Base-by-base conservation (phyloP, 805 yeast species). In the Teunomyces lycoperdinae region DNA sequence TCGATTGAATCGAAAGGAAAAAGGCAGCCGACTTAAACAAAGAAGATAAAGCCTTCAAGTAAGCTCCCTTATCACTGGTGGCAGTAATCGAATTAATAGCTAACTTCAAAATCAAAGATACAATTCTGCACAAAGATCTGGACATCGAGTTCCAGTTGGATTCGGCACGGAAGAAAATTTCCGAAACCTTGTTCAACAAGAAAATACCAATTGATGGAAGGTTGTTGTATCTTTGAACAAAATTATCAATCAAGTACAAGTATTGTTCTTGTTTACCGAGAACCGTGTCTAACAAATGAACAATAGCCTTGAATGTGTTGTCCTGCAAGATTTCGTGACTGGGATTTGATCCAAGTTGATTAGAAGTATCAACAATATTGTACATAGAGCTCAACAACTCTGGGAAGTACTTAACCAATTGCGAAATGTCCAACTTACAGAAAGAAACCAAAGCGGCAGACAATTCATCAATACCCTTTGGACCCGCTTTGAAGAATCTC, bases 261-360 rank as follows among this genome's bases (percentile, higher is more conserved):
- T 82, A 81, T 52, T 81, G 85, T 50, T 82, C 84, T 57, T 83
- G 83, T 58, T 84, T 78, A 2, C 86, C 88, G 55, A 84, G 69
- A 13, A 84, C 74, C 43, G 81, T 72, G 62, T 85, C 89, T 30
- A 86, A 62, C 45, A 83, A 65, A 52, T 81, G 84, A 38, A 84
- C 78, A 31, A 82, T 70, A 2, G 87, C 76, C 53, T 78, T 79
- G 61, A 84, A 84, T 10, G 63, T 44, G 47, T 64, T 61, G 44
- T 67, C 73, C 47, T 62, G 65, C 31, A 72, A 57, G 33, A 58
- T 62, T 32, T 66, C 69, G 50, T 58, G 56, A 34, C 63, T 61
- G 9, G 64, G 56, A 24, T 55, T 38, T 2, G 49, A 43, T 5
- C 59, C 51, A 44, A 64, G 69, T n/a, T 52, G 50, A 49, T 60